Base-by-base conservation (phyloP, 1,284 basidiomycete species). In the Leucoagaricus sp. region DNA sequence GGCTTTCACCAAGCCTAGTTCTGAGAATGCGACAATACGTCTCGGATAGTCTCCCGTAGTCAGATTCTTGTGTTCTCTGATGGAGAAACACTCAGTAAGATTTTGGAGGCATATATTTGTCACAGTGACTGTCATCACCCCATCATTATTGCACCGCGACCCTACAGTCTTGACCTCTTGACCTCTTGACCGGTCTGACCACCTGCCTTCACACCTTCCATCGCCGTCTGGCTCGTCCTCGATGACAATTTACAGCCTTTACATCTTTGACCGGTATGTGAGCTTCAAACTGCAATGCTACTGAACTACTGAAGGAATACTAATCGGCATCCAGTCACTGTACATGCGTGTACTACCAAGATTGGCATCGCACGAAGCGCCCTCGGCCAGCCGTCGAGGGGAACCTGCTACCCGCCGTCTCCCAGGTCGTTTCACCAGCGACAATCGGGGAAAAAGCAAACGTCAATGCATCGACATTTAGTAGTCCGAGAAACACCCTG, bases 271-370 rank as follows among this genome's bases (percentile, higher is more conserved):
- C 73, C 83, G 93, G 93, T 84, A 63, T 33, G 61, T 60, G 50
- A 44, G 25, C 28, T 49, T 26, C 51, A 50, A 31, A 2, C 25
- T 19, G 38, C 4, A 36, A 29, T 4, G 19, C 42, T 29, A 21
- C n/a, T 41, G 52, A 17, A 45, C 31, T 29, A 21, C n/a, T 41
- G 52, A 17, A 45, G 29, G 15, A 25, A 33, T 49, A 28, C 29
- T 23, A 55, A 45, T 21, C 19, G 17, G 29, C 53, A 38, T 25
- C 25, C 68, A 96, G 94, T 67, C 93, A 96, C 69, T 96, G 94
- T 69, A 83, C 82, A 45, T 94, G 93, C 69, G 83, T 96, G 49
- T 96, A 94, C 75, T 96, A 96, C 72, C 94, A 96, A 65, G 93
- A 95, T 71, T 95, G 93, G 92, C 90, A 94, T 66, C 85, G 94